phyloP scores from a whole-genome alignment of 371 early-diverging fungal species.

The Circinella minor region DNA sequence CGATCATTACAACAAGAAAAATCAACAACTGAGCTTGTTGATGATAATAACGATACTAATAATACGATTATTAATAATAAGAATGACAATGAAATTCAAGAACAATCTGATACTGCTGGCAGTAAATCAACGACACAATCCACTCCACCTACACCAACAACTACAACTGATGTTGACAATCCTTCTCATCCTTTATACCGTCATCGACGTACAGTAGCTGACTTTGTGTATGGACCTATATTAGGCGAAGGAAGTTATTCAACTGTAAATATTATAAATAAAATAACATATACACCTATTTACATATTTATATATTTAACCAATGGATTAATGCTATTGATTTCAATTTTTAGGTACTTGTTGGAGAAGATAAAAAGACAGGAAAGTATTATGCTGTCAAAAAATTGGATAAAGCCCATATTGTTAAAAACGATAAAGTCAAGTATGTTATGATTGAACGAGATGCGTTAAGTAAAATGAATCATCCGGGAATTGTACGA shows the following conservation, averaged over 20 bases:
- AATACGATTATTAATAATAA: no score
- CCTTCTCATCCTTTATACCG: slow-evolving; percentile 47
- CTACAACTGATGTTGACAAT: slow-evolving; percentile 42
- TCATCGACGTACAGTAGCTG: slow-evolving; percentile 52
- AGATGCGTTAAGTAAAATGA: slow-evolving; percentile 80
- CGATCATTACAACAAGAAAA: background rate
- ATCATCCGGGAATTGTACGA: slow-evolving; percentile 89
- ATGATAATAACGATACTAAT: no score
- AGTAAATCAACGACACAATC: slow-evolving; percentile 2
- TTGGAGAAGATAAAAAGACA: slow-evolving; percentile 70
- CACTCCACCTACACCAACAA: slow-evolving; percentile 7
- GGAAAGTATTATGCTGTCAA: slow-evolving; percentile 88
- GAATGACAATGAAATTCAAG: background rate
- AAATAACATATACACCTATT: no score
- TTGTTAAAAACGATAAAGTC: slow-evolving; percentile 90
- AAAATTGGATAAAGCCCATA: slow-evolving; percentile 92
- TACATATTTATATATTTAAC: no score
- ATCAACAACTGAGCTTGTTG: background rate
- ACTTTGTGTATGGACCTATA: slow-evolving; percentile 84
- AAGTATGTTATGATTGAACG: slow-evolving; percentile 96
- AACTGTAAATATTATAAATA: slow-evolving; percentile 62
- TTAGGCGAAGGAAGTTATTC: slow-evolving; percentile 97
- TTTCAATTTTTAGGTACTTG: slow-evolving; percentile 60
- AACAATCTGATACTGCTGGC: slow-evolving; percentile 10
- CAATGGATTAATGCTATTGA: background rate